These are phyloP conservation scores for Escallonia herrerae DNA, from an alignment of 129 eudicot species.

Conservation along the genomic window DNA sequence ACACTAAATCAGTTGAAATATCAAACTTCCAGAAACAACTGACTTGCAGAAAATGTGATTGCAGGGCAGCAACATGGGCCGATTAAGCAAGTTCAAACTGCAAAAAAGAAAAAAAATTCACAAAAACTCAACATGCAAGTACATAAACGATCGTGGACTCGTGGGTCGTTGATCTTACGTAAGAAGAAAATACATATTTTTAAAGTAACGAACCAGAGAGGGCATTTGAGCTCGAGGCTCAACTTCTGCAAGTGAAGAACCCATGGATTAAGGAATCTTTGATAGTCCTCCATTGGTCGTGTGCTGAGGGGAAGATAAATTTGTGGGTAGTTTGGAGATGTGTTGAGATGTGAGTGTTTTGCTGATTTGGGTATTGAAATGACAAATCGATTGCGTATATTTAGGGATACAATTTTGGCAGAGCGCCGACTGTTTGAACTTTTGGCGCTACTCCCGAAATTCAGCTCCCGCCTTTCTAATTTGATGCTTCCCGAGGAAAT, in stretches of 20 bases:
- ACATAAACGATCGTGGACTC: background rate
- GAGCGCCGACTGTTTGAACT: too few species aligned
- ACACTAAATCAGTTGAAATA: background rate
- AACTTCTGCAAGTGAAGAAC: conserved; percentile 72
- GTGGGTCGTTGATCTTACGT: background rate
- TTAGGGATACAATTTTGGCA: too few species aligned
- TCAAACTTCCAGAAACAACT: conserved; percentile 7
- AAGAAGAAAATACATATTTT: background rate
- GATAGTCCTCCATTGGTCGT: background rate
- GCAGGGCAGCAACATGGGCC: conserved; percentile 74
- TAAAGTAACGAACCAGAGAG: conserved; percentile 48
- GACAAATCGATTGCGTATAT: too few species aligned
- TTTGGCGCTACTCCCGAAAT: too few species aligned
- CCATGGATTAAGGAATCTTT: conserved; percentile 57
- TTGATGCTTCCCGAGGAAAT: too few species aligned
- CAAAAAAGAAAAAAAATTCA: conserved; percentile 2
- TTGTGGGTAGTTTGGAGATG: too few species aligned
- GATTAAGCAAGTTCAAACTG: conserved; percentile 57
- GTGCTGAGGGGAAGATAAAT: too few species aligned
- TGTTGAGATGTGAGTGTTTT: too few species aligned
- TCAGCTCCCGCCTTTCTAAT: too few species aligned
- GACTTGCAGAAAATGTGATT: conserved; percentile 88
- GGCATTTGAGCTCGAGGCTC: conserved; percentile 81
- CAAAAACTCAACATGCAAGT: background rate
- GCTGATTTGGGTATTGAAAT: too few species aligned